Conservation (phyloP, 225 moss, liverwort and hornwort species). For the Asterella californica region DNA sequence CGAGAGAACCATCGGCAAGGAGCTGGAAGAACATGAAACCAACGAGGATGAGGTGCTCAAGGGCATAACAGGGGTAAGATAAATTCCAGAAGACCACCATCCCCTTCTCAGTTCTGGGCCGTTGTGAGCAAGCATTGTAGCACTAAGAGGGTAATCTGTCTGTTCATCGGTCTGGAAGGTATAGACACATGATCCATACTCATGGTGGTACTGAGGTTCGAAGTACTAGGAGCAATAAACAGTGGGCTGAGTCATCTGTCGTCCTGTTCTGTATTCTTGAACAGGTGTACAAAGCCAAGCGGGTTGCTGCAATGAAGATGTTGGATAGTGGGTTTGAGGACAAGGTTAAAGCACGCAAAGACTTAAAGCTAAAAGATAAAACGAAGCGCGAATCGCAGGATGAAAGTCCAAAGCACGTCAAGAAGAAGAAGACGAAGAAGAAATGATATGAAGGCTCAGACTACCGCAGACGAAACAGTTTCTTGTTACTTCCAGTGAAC, state of each 20-base stretch:
- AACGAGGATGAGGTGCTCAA: constrained; percentile 83
- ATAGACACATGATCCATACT: too few relatives aligned
- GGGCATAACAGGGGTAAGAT: constrained; percentile 71
- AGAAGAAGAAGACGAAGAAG: background rate
- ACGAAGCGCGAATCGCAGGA: constrained; percentile 44
- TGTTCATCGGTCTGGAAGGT: background rate
- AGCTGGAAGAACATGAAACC: constrained; percentile 75
- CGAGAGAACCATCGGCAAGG: constrained; percentile 69
- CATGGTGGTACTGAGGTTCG: too few relatives aligned
- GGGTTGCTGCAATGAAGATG: constrained; percentile 78
- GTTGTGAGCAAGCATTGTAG: background rate
- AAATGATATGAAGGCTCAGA: background rate
- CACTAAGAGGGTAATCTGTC: too few relatives aligned
- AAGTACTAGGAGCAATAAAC: background rate
- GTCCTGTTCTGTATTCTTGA: background rate
- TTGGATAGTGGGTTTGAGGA: constrained; percentile 96
- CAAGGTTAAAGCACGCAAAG: constrained; percentile 77
- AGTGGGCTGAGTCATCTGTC: background rate
- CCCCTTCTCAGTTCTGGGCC: background rate
- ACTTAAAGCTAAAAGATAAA: constrained; percentile 60
- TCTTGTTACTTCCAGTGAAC: background rate
- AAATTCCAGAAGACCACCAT: background rate
- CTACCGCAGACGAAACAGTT: background rate
- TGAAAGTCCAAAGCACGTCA: background rate
- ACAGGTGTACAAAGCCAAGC: constrained; percentile 87